Evolutionary conservation across 176 grass and related monocot species (phyloP).

Genomic region (Bolboschoenus planiculmis): DNA sequence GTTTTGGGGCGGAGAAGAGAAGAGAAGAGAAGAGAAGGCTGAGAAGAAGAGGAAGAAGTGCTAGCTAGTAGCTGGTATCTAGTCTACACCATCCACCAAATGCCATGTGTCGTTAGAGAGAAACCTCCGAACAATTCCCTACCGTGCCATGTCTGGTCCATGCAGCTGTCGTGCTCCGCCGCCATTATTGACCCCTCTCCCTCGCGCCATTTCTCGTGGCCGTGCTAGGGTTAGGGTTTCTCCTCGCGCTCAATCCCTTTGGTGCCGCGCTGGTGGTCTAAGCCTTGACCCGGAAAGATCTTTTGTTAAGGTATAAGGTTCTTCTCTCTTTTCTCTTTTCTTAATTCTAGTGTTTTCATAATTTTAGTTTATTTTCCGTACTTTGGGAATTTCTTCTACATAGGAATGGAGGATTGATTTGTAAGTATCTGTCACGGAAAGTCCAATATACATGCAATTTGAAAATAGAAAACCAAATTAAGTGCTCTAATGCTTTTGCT

Average conservation of each 20-base stretch:
- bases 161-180: conserved; percentile 11
- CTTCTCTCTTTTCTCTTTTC: neutral
- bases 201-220: neutral
- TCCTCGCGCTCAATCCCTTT: neutral
- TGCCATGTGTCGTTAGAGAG: conserved; percentile 17
- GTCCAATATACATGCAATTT: neutral
- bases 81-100: neutral
- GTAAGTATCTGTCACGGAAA: neutral
- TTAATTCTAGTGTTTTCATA: neutral
- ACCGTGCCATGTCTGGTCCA: conserved; percentile 14
- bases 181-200: conserved; percentile 11
- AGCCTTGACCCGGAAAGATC: neutral
- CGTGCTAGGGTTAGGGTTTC: conserved; percentile 23
- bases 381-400: neutral
- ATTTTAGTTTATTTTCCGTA: neutral
- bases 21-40: too few species aligned
- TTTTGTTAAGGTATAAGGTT: conserved; percentile 12
- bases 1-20: neutral
- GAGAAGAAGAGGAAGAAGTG: neutral
- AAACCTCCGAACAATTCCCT: neutral
- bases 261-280: neutral
- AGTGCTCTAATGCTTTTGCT: neutral
- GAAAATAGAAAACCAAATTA: neutral
- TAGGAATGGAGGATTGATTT: neutral
- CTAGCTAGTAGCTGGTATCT: neutral